These are phyloP conservation scores for Colletotrichum tropicale DNA, from an alignment of 2,329 filamentous ascomycete species.

Conservation along the genomic window DNA sequence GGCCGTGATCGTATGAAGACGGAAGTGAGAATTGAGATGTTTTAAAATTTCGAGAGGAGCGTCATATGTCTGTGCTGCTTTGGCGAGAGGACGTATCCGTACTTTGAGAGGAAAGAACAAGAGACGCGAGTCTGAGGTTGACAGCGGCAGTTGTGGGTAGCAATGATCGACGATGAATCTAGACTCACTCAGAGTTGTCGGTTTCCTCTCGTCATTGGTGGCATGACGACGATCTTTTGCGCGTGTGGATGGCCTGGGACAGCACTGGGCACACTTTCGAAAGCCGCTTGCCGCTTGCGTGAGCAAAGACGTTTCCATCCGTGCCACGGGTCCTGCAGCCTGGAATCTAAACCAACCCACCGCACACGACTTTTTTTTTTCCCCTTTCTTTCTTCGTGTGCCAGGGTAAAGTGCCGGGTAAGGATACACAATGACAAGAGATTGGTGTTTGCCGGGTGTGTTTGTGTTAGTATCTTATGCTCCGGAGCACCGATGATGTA, in stretches of 20 bases:
- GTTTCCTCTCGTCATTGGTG: neutral
- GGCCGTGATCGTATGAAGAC: neutral
- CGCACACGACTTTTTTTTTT: neutral
- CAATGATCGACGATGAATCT: neutral
- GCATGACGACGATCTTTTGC: neutral
- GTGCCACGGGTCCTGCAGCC: constrained; percentile 1
- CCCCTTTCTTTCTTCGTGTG: neutral
- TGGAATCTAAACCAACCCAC: neutral
- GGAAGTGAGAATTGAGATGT: neutral
- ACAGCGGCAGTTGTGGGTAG: neutral
- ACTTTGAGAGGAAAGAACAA: neutral
- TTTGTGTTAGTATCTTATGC: neutral
- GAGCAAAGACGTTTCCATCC: constrained; percentile 17
- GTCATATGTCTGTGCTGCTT: neutral
- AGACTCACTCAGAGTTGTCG: neutral
- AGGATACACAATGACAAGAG: neutral
- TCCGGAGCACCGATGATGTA: neutral
- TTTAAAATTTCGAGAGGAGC: neutral
- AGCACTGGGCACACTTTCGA: neutral
- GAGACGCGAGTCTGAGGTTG: neutral
- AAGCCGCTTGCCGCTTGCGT: neutral
- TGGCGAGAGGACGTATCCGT: neutral
- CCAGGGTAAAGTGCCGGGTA: neutral
- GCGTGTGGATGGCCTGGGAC: neutral
- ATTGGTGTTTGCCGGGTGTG: neutral